A percentile compares a stretch with the other conserved stretches of the same genome.
Conservation (phyloP, 257 asterid genomes). For the Nyctanthes arbortristis region DNA sequence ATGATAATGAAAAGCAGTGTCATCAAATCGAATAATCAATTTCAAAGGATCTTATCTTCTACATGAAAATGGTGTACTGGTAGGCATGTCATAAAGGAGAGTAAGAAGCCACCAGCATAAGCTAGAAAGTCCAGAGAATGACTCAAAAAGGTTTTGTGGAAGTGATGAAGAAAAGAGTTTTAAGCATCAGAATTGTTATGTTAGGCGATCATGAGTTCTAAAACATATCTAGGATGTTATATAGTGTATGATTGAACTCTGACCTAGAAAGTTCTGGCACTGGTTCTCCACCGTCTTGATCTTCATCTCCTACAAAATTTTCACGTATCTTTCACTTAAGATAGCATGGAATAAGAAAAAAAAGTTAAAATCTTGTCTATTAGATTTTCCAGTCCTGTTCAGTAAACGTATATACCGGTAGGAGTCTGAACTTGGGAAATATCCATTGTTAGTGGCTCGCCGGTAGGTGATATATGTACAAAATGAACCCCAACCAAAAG, state of each 20-base stretch:
- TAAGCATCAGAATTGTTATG: no score
- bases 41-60: background rate
- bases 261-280: background rate
- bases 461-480: background rate
- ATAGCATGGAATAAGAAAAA: background rate
- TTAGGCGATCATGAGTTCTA: no score
- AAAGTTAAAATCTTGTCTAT: background rate
- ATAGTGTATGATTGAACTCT: background rate
- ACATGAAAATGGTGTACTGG: background rate
- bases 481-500: conserved; percentile 27
- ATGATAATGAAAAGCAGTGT: background rate
- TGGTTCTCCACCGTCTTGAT: background rate
- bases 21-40: background rate
- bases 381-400: background rate
- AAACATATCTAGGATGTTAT: background rate
- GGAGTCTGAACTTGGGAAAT: conserved; percentile 13
- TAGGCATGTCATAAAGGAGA: no score
- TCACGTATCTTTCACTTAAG: background rate
- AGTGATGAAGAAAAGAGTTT: no score
- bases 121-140: no score
- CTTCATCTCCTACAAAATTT: background rate
- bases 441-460: conserved; percentile 8
- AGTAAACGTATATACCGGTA: conserved; percentile 1
- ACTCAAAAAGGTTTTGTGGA: no score
- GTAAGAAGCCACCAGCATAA: no score